Percentiles rank a stretch among this genome's conserved stretches.
These are phyloP conservation scores for Phytophthora sp. DNA, from an alignment of 352 stramenopile genomes.

Conservation along the genomic window DNA sequence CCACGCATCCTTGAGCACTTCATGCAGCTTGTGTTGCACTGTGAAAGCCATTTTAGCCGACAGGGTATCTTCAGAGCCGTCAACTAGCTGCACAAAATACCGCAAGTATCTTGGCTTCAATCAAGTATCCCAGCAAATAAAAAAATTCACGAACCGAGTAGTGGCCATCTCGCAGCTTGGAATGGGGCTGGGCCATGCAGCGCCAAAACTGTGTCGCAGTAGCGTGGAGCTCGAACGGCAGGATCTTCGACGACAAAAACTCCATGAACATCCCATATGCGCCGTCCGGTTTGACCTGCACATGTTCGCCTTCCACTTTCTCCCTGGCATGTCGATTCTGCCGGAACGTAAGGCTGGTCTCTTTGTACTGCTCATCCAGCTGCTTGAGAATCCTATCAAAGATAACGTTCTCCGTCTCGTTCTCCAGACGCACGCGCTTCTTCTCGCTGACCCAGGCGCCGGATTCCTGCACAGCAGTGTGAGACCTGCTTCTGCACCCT, in stretches of 20 bases:
- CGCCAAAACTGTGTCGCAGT: constrained; percentile 28
- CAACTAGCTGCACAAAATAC: constrained; percentile 24
- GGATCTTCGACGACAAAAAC: constrained; percentile 31
- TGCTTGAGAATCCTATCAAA: constrained; percentile 23
- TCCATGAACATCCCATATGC: constrained; percentile 40
- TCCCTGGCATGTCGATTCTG: constrained; percentile 11
- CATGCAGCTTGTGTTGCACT: constrained; percentile 24
- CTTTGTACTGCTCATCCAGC: constrained; percentile 25
- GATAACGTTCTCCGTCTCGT: constrained; percentile 22
- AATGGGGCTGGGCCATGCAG: constrained; percentile 25
- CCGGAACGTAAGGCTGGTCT: constrained; percentile 19
- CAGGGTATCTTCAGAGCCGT: constrained; percentile 31
- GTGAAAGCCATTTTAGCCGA: constrained; percentile 40
- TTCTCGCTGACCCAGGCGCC: constrained; percentile 16
- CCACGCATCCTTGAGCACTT: constrained; percentile 34
- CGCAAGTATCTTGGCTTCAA: too few species aligned
- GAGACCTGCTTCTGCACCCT: too few species aligned
- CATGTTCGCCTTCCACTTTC: constrained; percentile 24
- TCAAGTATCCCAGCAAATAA: not conserved
- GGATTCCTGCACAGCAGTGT: constrained; percentile 18
- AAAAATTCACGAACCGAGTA: constrained; percentile 28
- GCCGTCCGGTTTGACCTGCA: constrained; percentile 37
- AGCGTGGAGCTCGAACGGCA: constrained; percentile 30
- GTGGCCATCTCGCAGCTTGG: constrained; percentile 34
- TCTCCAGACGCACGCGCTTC: constrained; percentile 26